phyloP scores from a whole-genome alignment of 2,329 filamentous ascomycete species.

The Biscogniauxia mediterranea region DNA sequence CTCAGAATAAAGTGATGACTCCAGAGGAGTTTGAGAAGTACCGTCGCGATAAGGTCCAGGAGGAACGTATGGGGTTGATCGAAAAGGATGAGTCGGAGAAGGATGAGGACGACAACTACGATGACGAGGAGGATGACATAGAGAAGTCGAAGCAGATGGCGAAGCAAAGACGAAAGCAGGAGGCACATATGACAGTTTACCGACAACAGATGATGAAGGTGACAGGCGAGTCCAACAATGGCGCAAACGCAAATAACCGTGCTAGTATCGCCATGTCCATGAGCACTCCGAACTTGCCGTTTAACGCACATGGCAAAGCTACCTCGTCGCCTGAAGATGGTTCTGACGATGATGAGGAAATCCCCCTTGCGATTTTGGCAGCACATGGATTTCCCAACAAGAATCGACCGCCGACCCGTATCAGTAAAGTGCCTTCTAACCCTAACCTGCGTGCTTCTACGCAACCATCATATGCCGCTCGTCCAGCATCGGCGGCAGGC shows the following conservation, averaged over 20 bases:
- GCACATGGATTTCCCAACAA: constrained; percentile 86
- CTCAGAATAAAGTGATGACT: constrained; percentile 80
- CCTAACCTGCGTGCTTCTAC: constrained; percentile 65
- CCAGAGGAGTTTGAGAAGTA: constrained; percentile 83
- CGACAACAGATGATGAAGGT: constrained; percentile 97
- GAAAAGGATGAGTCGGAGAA: constrained; percentile 41
- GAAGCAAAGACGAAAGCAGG: constrained; percentile 80
- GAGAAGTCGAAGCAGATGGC: constrained; percentile 72
- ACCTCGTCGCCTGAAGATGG: constrained; percentile 43
- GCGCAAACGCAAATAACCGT: constrained; percentile 47
- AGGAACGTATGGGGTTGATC: constrained; percentile 43
- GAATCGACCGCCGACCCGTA: constrained; percentile 68
- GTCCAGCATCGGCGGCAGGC: constrained; percentile 57
- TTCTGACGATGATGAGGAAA: constrained; percentile 82
- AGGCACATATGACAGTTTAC: constrained; percentile 86
- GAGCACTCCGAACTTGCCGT: constrained; percentile 61
- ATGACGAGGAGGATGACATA: constrained; percentile 71
- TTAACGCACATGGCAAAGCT: constrained; percentile 33
- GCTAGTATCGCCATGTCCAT: constrained; percentile 55
- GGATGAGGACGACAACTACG: constrained; percentile 52
- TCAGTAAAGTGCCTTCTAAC: constrained; percentile 65
- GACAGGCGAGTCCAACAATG: constrained; percentile 64
- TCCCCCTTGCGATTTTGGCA: constrained; percentile 80
- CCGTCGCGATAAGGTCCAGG: constrained; percentile 69
- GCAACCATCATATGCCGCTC: constrained; percentile 44